Percentiles rank a stretch among this genome's conserved stretches.
These are phyloP conservation scores for Coemansia erecta DNA, from an alignment of 192 early-diverging fungal species.

Conservation along the genomic window DNA sequence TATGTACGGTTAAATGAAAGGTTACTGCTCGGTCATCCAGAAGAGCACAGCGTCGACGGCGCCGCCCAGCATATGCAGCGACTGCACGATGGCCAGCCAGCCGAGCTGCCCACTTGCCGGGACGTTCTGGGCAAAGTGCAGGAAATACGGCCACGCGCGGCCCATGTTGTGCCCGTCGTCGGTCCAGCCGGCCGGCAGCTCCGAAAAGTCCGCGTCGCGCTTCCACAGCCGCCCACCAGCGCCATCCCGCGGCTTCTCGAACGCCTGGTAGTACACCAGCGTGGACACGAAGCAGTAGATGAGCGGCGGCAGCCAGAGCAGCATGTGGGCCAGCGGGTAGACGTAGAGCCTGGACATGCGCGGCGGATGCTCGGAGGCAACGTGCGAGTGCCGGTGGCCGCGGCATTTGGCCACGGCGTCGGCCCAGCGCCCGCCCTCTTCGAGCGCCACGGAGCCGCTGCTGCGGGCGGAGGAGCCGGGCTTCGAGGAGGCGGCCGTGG, in stretches of 20 bases:
- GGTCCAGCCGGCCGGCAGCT: constrained; percentile 39
- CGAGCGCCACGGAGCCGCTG: constrained; percentile 8
- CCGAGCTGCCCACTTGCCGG: constrained; percentile 17
- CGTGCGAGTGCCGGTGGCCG: constrained; percentile 3
- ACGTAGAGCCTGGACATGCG: constrained; percentile 41
- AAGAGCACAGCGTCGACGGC: constrained; percentile 35
- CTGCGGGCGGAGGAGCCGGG: too few relatives aligned
- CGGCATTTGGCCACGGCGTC: constrained; percentile 18
- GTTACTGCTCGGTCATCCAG: constrained; percentile 31
- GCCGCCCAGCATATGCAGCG: constrained; percentile 38
- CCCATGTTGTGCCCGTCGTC: constrained; percentile 20
- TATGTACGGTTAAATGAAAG: background rate
- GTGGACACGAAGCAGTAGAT: constrained; percentile 34
- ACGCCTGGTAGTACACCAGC: constrained; percentile 29
- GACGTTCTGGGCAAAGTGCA: constrained; percentile 1
- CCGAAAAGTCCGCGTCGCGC: constrained; percentile 12
- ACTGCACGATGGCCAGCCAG: constrained; percentile 39
- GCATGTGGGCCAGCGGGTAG: constrained; percentile 40
- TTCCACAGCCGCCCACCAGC: background rate
- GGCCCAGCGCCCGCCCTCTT: constrained; percentile 25
- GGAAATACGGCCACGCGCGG: constrained; percentile 37
- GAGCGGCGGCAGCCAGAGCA: constrained; percentile 31
- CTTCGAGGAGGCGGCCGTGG: background rate
- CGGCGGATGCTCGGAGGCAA: background rate
- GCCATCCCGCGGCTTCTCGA: constrained; percentile 1